A percentile compares a stretch with the other conserved stretches of the same genome.
Evolutionary conservation across 2,329 filamentous ascomycete species (phyloP).

Genomic region (Xylariaceae sp.): DNA sequence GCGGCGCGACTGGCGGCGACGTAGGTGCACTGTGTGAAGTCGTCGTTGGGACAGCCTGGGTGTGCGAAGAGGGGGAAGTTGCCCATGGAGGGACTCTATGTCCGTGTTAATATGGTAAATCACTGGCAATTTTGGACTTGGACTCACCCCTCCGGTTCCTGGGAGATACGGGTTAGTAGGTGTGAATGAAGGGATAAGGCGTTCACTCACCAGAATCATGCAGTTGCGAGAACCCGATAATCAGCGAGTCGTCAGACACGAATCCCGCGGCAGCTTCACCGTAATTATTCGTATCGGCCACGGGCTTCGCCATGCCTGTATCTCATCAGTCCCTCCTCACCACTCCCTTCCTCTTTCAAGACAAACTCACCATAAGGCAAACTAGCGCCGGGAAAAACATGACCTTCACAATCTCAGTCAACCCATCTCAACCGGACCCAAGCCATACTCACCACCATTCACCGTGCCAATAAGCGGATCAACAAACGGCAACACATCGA

Average conservation of each 20-base stretch:
- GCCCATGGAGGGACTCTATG: slow-evolving; percentile 41
- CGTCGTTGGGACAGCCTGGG: slow-evolving; percentile 43
- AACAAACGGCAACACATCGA: slow-evolving; percentile 27
- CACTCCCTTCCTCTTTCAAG: too few relatives aligned
- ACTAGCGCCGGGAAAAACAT: slow-evolving; percentile 34
- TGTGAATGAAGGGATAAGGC: not conserved
- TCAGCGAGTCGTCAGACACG: slow-evolving; percentile 31
- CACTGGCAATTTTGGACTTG: too few relatives aligned
- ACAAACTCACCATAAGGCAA: slow-evolving; percentile 30
- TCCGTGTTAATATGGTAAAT: slow-evolving; percentile 17
- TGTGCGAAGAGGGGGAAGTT: slow-evolving; percentile 51
- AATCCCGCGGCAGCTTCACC: slow-evolving; percentile 32
- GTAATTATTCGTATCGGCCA: slow-evolving; percentile 28
- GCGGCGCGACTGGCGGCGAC: slow-evolving; percentile 42
- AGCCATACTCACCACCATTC: slow-evolving; percentile 27
- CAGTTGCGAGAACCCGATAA: slow-evolving; percentile 33
- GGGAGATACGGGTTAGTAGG: slow-evolving; percentile 1
- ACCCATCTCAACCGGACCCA: not conserved
- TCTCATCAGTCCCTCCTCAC: not conserved
- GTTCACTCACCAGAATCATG: slow-evolving; percentile 31
- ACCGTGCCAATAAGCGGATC: slow-evolving; percentile 32
- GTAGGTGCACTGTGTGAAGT: slow-evolving; percentile 48
- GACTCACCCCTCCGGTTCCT: slow-evolving; percentile 34
- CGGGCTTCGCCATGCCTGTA: slow-evolving; percentile 34
- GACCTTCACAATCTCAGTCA: slow-evolving; percentile 23